These are phyloP conservation scores for Apostasia shenzhenica DNA, from an alignment of 106 monocot species.

Conservation along the genomic window DNA sequence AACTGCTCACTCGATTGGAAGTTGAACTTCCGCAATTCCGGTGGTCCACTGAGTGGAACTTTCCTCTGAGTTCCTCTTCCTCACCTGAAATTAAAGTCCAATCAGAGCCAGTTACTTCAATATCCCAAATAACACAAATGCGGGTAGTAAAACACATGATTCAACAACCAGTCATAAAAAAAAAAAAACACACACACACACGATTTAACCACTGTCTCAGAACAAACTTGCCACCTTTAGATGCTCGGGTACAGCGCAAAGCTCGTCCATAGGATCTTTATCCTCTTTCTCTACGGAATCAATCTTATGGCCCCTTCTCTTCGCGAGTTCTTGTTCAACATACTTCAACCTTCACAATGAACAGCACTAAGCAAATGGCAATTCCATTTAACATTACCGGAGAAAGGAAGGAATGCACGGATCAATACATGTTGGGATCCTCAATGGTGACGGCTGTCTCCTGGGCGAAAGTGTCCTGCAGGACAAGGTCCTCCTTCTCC, in stretches of 20 bases:
- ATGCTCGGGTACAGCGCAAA: constrained; percentile 81
- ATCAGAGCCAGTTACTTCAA: background rate
- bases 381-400: background rate
- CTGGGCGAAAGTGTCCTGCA: constrained; percentile 96
- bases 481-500: constrained; percentile 78
- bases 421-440: constrained; percentile 85
- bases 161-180: background rate
- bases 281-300: constrained; percentile 52
- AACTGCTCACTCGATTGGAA: constrained; percentile 62
- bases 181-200: no score
- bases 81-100: constrained; percentile 37
- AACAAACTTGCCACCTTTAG: constrained; percentile 43
- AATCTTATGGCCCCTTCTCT: constrained; percentile 56
- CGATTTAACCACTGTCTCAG: no score
- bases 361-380: background rate
- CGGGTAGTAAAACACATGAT: background rate
- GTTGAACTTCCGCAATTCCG: constrained; percentile 89
- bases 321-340: constrained; percentile 84
- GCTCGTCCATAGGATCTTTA: constrained; percentile 69
- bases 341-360: constrained; percentile 61
- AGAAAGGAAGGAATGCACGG: background rate
- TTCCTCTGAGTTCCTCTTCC: constrained; percentile 86
- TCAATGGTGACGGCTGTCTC: constrained; percentile 93
- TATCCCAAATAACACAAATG: background rate
- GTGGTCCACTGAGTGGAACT: constrained; percentile 92